These are phyloP conservation scores for Yamadazyma kanchanaburiensis DNA, from an alignment of 1,139 yeast species.

Conservation along the genomic window DNA sequence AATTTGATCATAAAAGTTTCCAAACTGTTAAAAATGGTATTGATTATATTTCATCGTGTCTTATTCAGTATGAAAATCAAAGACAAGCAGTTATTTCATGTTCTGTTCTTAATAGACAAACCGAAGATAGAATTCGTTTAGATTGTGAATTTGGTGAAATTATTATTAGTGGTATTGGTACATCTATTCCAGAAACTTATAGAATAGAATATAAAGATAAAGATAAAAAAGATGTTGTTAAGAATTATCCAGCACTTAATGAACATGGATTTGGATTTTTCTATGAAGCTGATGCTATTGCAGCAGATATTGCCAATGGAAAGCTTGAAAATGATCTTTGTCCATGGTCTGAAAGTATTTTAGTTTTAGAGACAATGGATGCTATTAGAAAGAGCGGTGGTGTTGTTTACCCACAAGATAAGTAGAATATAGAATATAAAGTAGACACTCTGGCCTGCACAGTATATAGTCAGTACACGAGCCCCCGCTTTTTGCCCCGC, in stretches of 20 bases:
- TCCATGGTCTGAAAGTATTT: constrained; percentile 33
- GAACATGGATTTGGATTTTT: constrained; percentile 31
- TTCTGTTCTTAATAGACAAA: constrained; percentile 15
- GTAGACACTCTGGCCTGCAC: no score
- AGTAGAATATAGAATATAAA: constrained; percentile 23
- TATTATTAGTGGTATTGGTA: neutral
- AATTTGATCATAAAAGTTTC: constrained; percentile 10
- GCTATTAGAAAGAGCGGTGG: constrained; percentile 35
- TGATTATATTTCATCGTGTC: constrained; percentile 20
- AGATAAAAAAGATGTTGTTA: neutral
- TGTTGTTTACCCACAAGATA: constrained; percentile 32
- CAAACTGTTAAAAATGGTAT: constrained; percentile 13
- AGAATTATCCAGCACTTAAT: neutral
- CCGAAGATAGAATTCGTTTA: constrained; percentile 14
- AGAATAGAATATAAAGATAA: constrained; percentile 1
- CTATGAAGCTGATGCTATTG: constrained; percentile 49
- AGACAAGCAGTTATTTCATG: constrained; percentile 21
- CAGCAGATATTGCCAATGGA: constrained; percentile 33
- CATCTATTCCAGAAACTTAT: neutral
- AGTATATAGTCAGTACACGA: no score
- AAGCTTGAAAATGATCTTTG: constrained; percentile 21
- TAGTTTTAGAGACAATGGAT: constrained; percentile 41
- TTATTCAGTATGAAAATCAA: constrained; percentile 17
- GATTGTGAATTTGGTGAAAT: constrained; percentile 22
- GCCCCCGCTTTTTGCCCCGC: no score